These are phyloP conservation scores for Penicillium sp. DNA, from an alignment of 2,329 filamentous ascomycete species.

Conservation along the genomic window DNA sequence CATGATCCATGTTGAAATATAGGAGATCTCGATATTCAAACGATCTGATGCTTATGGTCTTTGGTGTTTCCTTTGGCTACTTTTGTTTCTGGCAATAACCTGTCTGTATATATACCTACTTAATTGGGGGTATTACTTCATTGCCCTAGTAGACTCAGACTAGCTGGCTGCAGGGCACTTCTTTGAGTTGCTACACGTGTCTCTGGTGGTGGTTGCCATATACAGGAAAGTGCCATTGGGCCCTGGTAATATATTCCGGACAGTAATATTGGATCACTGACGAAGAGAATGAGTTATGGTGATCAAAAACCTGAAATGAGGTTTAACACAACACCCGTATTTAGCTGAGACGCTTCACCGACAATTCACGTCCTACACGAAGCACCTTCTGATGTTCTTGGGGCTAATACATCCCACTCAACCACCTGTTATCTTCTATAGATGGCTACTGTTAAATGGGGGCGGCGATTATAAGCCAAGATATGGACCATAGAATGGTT, in stretches of 20 bases:
- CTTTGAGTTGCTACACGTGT: neutral
- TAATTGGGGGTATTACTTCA: neutral
- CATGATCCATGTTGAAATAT: neutral
- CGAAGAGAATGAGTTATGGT: neutral
- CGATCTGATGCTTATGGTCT: neutral
- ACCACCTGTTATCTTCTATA: neutral
- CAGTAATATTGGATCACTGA: neutral
- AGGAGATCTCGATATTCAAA: neutral
- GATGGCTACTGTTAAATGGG: too few relatives aligned
- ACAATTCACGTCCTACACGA: neutral
- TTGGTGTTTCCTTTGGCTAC: too few relatives aligned
- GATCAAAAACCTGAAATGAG: neutral
- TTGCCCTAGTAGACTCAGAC: neutral
- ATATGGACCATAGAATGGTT: neutral
- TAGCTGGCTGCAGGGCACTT: neutral
- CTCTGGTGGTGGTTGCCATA: neutral
- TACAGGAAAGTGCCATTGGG: neutral
- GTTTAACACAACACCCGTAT: neutral
- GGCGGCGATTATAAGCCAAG: neutral
- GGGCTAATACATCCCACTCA: neutral
- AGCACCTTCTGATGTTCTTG: neutral
- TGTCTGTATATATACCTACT: neutral
- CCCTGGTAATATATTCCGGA: neutral
- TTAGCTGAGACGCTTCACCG: neutral
- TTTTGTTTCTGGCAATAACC: neutral